phyloP scores from a whole-genome alignment of 2,329 filamentous ascomycete species.

The Boeremia lycopersici region DNA sequence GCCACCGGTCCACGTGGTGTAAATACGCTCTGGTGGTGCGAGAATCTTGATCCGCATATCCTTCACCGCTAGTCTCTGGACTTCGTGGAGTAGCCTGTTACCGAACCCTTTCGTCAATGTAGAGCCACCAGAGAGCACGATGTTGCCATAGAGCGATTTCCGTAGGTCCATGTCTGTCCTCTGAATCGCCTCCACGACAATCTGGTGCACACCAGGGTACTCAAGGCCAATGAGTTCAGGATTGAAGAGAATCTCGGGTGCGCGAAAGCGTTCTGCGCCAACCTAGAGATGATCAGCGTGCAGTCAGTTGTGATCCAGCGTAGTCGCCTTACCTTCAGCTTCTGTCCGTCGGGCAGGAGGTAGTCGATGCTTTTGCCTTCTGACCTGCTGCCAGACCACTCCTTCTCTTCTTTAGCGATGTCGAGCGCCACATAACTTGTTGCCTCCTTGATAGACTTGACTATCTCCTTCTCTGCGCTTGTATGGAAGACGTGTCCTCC shows the following conservation, averaged over 20 bases:
- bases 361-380: slow-evolving; percentile 86
- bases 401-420: slow-evolving; percentile 93
- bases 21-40: slow-evolving; percentile 95
- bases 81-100: slow-evolving; percentile 87
- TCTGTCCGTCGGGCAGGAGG: slow-evolving; percentile 87
- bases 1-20: slow-evolving; percentile 98
- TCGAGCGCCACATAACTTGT: slow-evolving; percentile 90
- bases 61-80: slow-evolving; percentile 92
- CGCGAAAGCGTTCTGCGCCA: slow-evolving; percentile 91
- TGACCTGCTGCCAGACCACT: slow-evolving; percentile 80
- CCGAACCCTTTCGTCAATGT: slow-evolving; percentile 97
- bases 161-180: slow-evolving; percentile 94
- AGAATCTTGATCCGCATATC: slow-evolving; percentile 99
- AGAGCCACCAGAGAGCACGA: slow-evolving; percentile 93
- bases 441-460: slow-evolving; percentile 94
- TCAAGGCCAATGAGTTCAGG: slow-evolving; percentile 96
- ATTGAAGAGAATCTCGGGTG: slow-evolving; percentile 96
- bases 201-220: slow-evolving; percentile 96
- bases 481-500: slow-evolving; percentile 95
- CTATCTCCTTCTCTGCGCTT: slow-evolving; percentile 98
- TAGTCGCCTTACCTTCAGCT: slow-evolving; percentile 71
- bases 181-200: slow-evolving; percentile 94
- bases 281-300: slow-evolving; percentile 61
- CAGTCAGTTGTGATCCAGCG: slow-evolving; percentile 8
- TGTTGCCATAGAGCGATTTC: slow-evolving; percentile 93